phyloP scores from a whole-genome alignment of 305 asterid genomes.

The Petunia hybrid region DNA sequence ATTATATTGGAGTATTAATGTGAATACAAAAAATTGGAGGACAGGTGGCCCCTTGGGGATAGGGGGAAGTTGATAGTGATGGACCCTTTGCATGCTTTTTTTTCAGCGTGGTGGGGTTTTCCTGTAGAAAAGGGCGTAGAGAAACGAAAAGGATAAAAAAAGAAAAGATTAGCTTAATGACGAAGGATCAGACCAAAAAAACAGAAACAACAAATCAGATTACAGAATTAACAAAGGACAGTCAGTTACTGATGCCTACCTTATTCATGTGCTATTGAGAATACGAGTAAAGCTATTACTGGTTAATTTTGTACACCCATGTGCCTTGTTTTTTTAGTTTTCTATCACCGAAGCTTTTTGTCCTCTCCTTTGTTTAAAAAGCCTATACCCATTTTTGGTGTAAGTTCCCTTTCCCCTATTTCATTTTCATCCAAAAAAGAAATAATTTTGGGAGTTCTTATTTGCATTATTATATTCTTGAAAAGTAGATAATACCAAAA shows the following conservation, averaged over 20 bases:
- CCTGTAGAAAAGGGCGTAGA: not conserved
- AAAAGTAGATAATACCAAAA: not conserved
- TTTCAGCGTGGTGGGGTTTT: constrained; percentile 31
- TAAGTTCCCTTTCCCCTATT: constrained; percentile 22
- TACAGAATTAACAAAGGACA: constrained; percentile 31
- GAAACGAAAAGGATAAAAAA: constrained; percentile 34
- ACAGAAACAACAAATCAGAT: constrained; percentile 37
- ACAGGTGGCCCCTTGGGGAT: constrained; percentile 33
- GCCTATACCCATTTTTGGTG: constrained; percentile 14
- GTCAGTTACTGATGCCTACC: constrained; percentile 25
- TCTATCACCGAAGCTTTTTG: not conserved
- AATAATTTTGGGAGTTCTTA: not conserved
- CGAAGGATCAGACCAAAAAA: constrained; percentile 61
- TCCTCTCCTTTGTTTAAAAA: constrained; percentile 14
- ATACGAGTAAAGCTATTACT: not conserved
- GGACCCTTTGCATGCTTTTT: not conserved
- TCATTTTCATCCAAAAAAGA: not conserved
- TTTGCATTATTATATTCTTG: not conserved
- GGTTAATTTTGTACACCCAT: constrained; percentile 31
- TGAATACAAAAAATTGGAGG: not conserved
- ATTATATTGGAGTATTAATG: not conserved
- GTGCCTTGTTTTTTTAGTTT: constrained; percentile 8
- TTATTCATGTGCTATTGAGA: constrained; percentile 47
- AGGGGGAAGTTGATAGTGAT: constrained; percentile 12
- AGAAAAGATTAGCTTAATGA: constrained; percentile 64